A percentile compares a stretch with the other conserved stretches of the same genome.
Evolutionary conservation across 305 asterid genomes (phyloP).

Genomic region (Fraxinus paxiana): DNA sequence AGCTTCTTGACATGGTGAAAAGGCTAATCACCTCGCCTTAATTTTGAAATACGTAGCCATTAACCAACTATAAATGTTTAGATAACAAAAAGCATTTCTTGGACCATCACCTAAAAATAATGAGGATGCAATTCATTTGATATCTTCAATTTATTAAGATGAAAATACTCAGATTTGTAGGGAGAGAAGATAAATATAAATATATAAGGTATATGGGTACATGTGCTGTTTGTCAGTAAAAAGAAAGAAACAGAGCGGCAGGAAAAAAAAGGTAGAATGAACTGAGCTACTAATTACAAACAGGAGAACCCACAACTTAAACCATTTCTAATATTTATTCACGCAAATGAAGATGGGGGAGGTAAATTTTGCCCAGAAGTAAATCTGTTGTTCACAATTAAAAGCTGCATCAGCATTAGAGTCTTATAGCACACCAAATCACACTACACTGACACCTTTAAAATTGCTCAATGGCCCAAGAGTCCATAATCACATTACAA

Average conservation of each 20-base stretch:
- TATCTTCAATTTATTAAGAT: not conserved
- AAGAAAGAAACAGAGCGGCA: not conserved
- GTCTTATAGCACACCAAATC: not conserved
- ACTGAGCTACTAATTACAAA: not conserved
- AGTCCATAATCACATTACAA: not conserved
- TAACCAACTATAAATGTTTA: not conserved
- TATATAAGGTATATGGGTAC: not conserved
- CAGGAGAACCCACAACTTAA: constrained; percentile 9
- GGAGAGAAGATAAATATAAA: not conserved
- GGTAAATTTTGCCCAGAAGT: not conserved
- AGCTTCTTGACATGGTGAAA: not conserved
- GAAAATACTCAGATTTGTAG: not conserved
- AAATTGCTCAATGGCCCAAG: not conserved
- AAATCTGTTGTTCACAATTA: not conserved
- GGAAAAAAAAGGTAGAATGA: not conserved
- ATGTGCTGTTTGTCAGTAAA: not conserved
- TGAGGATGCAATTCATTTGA: constrained; percentile 2
- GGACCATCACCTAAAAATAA: not conserved
- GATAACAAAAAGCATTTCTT: not conserved
- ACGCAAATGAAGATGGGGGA: not conserved
- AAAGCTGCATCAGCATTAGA: not conserved
- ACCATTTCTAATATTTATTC: constrained; percentile 2
- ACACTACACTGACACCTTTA: not conserved
- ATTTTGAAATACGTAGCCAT: not conserved
- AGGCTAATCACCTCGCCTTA: not conserved